Percentiles rank a stretch among this genome's conserved stretches.
These are phyloP conservation scores for Chimonanthus praecox DNA, from an alignment of 164 flowering plant species.

Conservation along the genomic window DNA sequence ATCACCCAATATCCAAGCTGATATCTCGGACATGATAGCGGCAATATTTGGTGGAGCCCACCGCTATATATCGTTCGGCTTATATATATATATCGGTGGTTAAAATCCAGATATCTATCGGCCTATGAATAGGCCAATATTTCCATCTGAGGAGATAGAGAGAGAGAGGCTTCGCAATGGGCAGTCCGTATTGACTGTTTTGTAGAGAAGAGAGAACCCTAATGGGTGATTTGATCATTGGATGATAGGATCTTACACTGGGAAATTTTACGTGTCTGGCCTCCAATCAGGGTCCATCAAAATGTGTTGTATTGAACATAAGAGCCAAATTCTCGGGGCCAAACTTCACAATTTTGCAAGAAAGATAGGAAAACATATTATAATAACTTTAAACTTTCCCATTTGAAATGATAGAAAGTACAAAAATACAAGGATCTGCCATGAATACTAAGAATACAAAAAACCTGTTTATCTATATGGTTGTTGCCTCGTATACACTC, in stretches of 20 bases:
- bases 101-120: no score
- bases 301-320: background rate
- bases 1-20: no score
- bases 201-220: background rate
- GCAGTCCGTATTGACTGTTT: no score
- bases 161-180: no score
- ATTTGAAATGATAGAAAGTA: background rate
- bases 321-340: background rate
- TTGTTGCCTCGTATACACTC: background rate
- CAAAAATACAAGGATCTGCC: background rate
- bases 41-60: no score
- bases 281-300: background rate
- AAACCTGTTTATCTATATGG: background rate
- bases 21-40: no score
- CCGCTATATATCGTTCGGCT: no score
- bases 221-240: background rate
- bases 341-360: background rate
- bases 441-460: no score
- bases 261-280: background rate
- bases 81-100: no score
- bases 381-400: background rate
- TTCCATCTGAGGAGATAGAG: no score
- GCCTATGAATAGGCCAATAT: no score
- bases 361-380: background rate
- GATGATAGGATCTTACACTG: background rate